A percentile compares a stretch with the other conserved stretches of the same genome.
Evolutionary conservation across 1,139 yeast species (phyloP).

Genomic region (Pichia sp.): DNA sequence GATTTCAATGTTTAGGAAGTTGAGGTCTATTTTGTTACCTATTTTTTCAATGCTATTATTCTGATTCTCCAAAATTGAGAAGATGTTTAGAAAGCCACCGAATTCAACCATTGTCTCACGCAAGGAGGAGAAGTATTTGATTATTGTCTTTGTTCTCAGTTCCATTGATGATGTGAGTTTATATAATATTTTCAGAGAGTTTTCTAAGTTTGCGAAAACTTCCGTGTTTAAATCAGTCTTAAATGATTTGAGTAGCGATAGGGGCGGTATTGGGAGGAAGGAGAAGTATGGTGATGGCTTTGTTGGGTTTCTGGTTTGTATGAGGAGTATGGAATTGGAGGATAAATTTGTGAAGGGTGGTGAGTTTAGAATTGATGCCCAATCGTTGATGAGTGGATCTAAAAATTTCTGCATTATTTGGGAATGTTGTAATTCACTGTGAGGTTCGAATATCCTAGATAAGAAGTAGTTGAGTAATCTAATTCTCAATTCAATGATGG

Average conservation of each 20-base stretch:
- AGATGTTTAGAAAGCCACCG: constrained; percentile 31
- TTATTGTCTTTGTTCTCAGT: constrained; percentile 16
- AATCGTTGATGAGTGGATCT: constrained; percentile 23
- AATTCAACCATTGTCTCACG: constrained; percentile 25
- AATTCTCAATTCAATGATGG: constrained; percentile 24
- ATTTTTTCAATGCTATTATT: constrained; percentile 25
- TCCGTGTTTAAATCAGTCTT: constrained; percentile 17
- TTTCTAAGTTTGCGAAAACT: constrained; percentile 23
- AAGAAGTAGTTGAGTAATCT: constrained; percentile 25
- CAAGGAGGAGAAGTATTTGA: constrained; percentile 20
- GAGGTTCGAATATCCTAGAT: constrained; percentile 15
- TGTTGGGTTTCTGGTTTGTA: constrained; percentile 26
- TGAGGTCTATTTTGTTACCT: constrained; percentile 30
- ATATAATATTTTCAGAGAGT: constrained; percentile 13
- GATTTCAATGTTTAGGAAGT: constrained; percentile 28
- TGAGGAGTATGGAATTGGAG: constrained; percentile 24
- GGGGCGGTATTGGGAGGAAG: constrained; percentile 27
- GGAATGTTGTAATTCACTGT: constrained; percentile 18
- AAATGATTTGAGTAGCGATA: constrained; percentile 21
- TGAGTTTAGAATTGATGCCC: constrained; percentile 21
- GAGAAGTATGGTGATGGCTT: constrained; percentile 28
- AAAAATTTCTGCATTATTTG: constrained; percentile 22
- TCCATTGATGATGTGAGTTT: constrained; percentile 18
- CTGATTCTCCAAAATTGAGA: constrained; percentile 27
- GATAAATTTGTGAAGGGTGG: constrained; percentile 28